Evolutionary conservation across 345 rosid genomes (phyloP), one percentile per base, ranked within the genome.

Genomic region (Dipteronia dyeriana): DNA sequence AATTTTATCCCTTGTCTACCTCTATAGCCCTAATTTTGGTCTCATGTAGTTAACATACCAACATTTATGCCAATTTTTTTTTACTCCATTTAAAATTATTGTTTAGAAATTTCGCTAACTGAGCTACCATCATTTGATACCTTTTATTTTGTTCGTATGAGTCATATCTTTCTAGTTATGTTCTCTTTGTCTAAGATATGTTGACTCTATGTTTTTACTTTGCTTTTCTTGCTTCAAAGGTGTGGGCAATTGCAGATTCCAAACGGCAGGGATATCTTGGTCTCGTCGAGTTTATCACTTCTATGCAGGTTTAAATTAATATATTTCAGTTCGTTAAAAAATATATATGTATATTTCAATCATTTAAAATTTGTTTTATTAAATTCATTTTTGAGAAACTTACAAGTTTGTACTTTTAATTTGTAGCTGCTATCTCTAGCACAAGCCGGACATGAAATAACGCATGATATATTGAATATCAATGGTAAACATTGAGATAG

Each of bases 171-270:
- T 9, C 49, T 45, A 45, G 49, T 45, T 45, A 45, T 45, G 13
- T 43, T 62, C 20, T 76, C 12, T 7, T 47, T 59, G 39, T 66
- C 73, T 61, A 66, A 11, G n/a, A 45, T 63, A 47, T 61, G 75
- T 54, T 75, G 25, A 77, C 57, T 70, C 31, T 13, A 5, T 54
- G 23, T 70, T 13, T 41, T 61, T 76, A 71, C 41, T 23, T 62
- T 65, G 57, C 11, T 73, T 68, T 12, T 20, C 76, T 45, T 9
- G 66, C 70, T 38, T 23, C n/a, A 43, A 78, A 95, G 99, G 88
- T 93, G 38, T 95, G 99, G 99, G 96, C 99, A 7, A 90, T 89
- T 79, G 91, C 98, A 45, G 98, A 93, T 89, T 87, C 97, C 39
- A 95, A 88, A 84, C 82, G 97, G 51, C 98, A 91, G 64, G 96